Base-by-base conservation (phyloP, 208 protist species). In the Herpetomonas tarakana region DNA sequence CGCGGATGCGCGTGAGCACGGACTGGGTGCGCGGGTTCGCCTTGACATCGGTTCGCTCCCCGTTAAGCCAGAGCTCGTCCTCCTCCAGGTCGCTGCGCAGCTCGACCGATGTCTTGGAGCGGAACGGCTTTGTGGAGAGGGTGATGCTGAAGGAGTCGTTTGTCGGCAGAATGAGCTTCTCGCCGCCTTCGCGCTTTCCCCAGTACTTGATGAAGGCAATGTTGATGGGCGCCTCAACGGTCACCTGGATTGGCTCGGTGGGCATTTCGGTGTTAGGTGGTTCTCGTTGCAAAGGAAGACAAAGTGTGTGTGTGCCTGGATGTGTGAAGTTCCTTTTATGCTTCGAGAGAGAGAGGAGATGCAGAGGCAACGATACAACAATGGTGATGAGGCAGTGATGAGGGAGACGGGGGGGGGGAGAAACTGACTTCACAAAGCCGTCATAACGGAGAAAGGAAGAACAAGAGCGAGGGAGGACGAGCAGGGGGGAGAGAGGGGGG, bases 141-240 rank as follows among this genome's bases (percentile, higher is more conserved):
- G 98, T 99, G 16, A 96, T 96, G 65, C 86, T 97, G 64, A 99
- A 95, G 18, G 98, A 99, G 27, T 93, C 92, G 69, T 99, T 99
- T 26, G 96, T 91, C 14, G 98, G 98, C 27, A 90, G 64, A 87
- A 93, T 94, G 0, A 92, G 71, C 56, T 76, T 85, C 72, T 98
- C 74, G 87, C 93, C 88, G 19, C 87, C 90, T 64, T 98, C 93
- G 56, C 94, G 88, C 83, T 99, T 99, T 45, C 98, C 98, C 98
- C 98, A 99, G 78, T 99, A 99, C 85, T 99, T 99, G 72, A 99
- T 98, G 52, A 99, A 97, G 26, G 98, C 98, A 71, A 99, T 99
- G 80, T 99, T 99, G 49, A 99, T 98, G 3, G 97, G 97, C 25
- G 97, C 97, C 67, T 87, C 83, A 21, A 96, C 97, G 21, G 97